Percentiles rank a stretch among this genome's conserved stretches.
These are phyloP conservation scores for Diddensiella santjacobensis DNA, from an alignment of 805 yeast genomes.

Conservation along the genomic window DNA sequence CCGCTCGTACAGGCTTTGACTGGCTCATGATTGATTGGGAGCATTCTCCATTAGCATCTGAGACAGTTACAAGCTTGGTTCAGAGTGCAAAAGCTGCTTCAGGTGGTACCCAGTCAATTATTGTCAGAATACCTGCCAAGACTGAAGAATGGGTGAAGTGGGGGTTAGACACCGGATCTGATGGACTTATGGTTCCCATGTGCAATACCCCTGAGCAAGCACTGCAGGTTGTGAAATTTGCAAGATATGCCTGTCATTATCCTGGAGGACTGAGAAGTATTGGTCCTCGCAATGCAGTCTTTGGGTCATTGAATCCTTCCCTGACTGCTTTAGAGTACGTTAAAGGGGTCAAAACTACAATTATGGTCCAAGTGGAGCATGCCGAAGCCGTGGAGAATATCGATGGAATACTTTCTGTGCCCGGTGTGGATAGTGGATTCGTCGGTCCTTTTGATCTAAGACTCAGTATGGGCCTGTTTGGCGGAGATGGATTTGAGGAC, in stretches of 20 bases:
- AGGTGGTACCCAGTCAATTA: constrained; percentile 2
- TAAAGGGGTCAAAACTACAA: constrained; percentile 7
- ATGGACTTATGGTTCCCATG: constrained; percentile 11
- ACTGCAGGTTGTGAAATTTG: constrained; percentile 5
- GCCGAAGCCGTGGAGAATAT: constrained; percentile 6
- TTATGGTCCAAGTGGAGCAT: constrained; percentile 10
- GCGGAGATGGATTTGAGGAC: constrained; percentile 10
- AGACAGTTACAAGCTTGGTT: constrained; percentile 1
- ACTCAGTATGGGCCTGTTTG: constrained; percentile 10
- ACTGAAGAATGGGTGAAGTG: constrained; percentile 10
- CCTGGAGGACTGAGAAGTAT: constrained; percentile 4
- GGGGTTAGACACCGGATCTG: constrained; percentile 9
- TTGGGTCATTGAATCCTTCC: constrained; percentile 5
- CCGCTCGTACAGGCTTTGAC: constrained; percentile 6
- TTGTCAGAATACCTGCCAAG: constrained; percentile 9
- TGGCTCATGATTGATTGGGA: constrained; percentile 12
- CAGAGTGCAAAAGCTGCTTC: constrained; percentile 8
- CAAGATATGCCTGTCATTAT: constrained; percentile 8
- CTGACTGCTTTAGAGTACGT: constrained; percentile 8
- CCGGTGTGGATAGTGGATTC: constrained; percentile 8
- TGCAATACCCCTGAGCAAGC: constrained; percentile 8
- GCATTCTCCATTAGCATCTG: constrained; percentile 7
- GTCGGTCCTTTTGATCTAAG: constrained; percentile 8
- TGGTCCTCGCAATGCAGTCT: constrained; percentile 10
- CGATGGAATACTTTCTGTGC: constrained; percentile 5